These are phyloP conservation scores for Claviceps maximensis DNA, from an alignment of 2,329 filamentous ascomycete species.

Conservation along the genomic window DNA sequence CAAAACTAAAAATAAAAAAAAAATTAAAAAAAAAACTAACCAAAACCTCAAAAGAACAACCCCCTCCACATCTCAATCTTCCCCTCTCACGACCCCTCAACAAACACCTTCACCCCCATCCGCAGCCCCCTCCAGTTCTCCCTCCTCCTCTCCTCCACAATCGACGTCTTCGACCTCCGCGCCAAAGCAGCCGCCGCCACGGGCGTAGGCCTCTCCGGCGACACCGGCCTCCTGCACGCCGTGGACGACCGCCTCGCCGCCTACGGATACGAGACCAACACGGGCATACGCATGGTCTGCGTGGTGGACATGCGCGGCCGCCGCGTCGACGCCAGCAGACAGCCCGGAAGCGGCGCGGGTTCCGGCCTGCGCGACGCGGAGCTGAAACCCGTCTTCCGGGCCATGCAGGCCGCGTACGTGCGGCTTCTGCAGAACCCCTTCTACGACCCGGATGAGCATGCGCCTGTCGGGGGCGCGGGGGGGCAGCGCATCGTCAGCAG, in stretches of 20 bases:
- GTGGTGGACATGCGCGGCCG: slow-evolving; percentile 83
- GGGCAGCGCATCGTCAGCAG: slow-evolving; percentile 67
- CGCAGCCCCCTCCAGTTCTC: slow-evolving; percentile 78
- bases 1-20: no score
- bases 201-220: slow-evolving; percentile 50
- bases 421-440: slow-evolving; percentile 85
- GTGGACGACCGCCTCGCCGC: slow-evolving; percentile 85
- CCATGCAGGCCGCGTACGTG: slow-evolving; percentile 87
- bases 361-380: slow-evolving; percentile 75
- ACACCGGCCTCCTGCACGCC: slow-evolving; percentile 83
- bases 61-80: slow-evolving; percentile 89
- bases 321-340: slow-evolving; percentile 24
- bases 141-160: slow-evolving; percentile 76
- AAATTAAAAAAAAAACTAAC: not conserved
- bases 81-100: slow-evolving; percentile 52
- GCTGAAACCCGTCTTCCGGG: slow-evolving; percentile 78
- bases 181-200: slow-evolving; percentile 50
- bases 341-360: slow-evolving; percentile 27
- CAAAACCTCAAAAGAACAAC: slow-evolving; percentile 57
- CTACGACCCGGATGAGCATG: slow-evolving; percentile 77
- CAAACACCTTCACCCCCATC: slow-evolving; percentile 39
- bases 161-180: slow-evolving; percentile 87
- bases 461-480: slow-evolving; percentile 39
- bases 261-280: slow-evolving; percentile 96
- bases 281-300: slow-evolving; percentile 78